Evolutionary conservation across 306 rosid species (phyloP), one percentile per base, ranked within the genome.

Genomic region (Lupinus albus): DNA sequence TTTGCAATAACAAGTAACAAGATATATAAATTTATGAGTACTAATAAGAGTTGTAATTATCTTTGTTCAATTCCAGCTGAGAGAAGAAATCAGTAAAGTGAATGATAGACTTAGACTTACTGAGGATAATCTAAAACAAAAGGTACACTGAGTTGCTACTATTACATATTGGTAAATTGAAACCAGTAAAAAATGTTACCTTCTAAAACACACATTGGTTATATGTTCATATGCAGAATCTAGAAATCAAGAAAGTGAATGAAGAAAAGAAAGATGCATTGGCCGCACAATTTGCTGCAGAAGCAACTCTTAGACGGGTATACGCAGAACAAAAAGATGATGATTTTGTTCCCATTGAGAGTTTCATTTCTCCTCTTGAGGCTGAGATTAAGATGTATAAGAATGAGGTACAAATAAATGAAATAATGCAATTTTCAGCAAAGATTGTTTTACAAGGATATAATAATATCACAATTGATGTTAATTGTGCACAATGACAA

Each of bases 271-370:
- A 83, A 78, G 88, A 89, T 30, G 97, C 96, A 54, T 56, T 88
- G 82, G 87, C 96, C 1, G 99, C 94, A 17, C 97, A 89, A 62
- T 89, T 80, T 77, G 94, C 99, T 32, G 97, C 90, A 35, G 99
- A 93, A 84, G 87, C 87, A 77, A 60, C 97, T 57, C 94, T 93
- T 39, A 78, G 96, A 78, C 84, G 91, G 84, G 72, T 89, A 21
- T 68, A 88, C 55, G 76, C 85, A 12, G 85, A 82, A 74, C 87
- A 80, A 65, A 87, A 74, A 81, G 94, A 89, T n/a, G 87, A 86
- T 30, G 85, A 93, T 18, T 79, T 81, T 67, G 71, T 80, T 52
- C 81, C 94, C 50, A 36, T 93, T n/a, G 97, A 78, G 6, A 81
- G 89, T 48, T 58, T 84, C 76, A 73, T 93, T 67, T 78, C 92